Conservation (phyloP, 129 eudicot genomes). For the Calendula officinalis region DNA sequence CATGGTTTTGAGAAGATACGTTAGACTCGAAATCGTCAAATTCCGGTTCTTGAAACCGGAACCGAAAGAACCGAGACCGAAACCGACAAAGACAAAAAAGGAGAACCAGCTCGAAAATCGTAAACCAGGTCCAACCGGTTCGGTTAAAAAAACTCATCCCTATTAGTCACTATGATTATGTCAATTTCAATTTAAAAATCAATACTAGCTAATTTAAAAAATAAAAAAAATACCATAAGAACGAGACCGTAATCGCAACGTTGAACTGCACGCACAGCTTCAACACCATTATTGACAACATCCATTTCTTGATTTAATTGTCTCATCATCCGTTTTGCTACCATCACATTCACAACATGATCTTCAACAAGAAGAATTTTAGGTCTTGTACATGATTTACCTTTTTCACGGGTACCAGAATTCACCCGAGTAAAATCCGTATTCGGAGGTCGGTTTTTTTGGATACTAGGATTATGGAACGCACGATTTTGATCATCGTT, state of each 20-base stretch:
- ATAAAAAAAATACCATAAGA: constrained; percentile 51
- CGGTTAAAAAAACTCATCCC: too few relatives aligned
- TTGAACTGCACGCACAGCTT: constrained; percentile 73
- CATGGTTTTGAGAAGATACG: too few relatives aligned
- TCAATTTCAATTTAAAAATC: too few relatives aligned
- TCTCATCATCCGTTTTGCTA: constrained; percentile 68
- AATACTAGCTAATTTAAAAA: too few relatives aligned
- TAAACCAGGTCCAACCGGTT: too few relatives aligned
- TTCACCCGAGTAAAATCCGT: constrained; percentile 22
- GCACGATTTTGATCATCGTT: constrained; percentile 22
- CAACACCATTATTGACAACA: constrained; percentile 71
- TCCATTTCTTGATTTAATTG: constrained; percentile 66
- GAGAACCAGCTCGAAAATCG: too few relatives aligned
- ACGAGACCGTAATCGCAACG: constrained; percentile 47
- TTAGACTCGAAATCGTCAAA: too few relatives aligned
- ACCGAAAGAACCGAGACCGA: too few relatives aligned
- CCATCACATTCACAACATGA: constrained; percentile 72
- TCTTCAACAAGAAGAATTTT: constrained; percentile 88
- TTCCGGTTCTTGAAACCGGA: too few relatives aligned
- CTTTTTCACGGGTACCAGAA: constrained; percentile 8
- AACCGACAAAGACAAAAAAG: too few relatives aligned
- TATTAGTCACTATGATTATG: too few relatives aligned
- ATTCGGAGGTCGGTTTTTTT: constrained; percentile 24
- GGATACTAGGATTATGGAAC: constrained; percentile 23
- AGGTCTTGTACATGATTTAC: constrained; percentile 32